Evolutionary conservation across 2,329 filamentous ascomycete species (phyloP), one percentile per base, ranked within the genome.

Genomic region (Apiospora arundinis): DNA sequence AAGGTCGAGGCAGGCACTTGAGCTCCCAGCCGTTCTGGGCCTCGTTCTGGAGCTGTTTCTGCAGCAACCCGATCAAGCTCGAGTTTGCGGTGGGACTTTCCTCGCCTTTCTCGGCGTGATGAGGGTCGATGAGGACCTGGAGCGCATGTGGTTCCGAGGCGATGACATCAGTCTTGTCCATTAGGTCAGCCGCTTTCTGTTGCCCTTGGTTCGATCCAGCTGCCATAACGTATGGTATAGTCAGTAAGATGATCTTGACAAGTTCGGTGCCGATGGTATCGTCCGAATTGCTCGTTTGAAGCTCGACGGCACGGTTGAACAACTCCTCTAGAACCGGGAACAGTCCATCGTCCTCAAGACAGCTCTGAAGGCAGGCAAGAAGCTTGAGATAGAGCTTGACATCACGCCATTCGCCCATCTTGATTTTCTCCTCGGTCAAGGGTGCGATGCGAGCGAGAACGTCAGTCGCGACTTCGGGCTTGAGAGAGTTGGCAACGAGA

Each of bases 151-250:
- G 93, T 74, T 96, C 95, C 2, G 92, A 93, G 14, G 95, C 95
- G 76, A 98, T 97, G 74, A 98, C 94, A 70, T 96, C 95, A 1
- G 96, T 98, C 85, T 97, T 97, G 75, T 97, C 93, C 80, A 99
- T 91, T 69, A 98, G 86, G 66, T 93, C 91, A 1, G 88, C 87
- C 2, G 94, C 95, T 78, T 93, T 93, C 74, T 92, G 87, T 76
- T 92, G 90, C 78, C 92, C 91, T 68, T 91, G 90, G 4, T 87
- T 86, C 4, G 93, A 92, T 0, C 92, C 89, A 2, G 93, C 90
- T 12, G 92, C 90, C 87, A 97, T 91, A 70, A 94, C 87, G 81
- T 98, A 99, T 0, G 96, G 95, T 72, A 99, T 93, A 0, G 95
- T 97, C 67, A 98, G 90, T 63, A 98, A 90, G 75, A 99, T 98